Conservation (phyloP, 768 basidiomycete species). For the Hericium erinaceus region DNA sequence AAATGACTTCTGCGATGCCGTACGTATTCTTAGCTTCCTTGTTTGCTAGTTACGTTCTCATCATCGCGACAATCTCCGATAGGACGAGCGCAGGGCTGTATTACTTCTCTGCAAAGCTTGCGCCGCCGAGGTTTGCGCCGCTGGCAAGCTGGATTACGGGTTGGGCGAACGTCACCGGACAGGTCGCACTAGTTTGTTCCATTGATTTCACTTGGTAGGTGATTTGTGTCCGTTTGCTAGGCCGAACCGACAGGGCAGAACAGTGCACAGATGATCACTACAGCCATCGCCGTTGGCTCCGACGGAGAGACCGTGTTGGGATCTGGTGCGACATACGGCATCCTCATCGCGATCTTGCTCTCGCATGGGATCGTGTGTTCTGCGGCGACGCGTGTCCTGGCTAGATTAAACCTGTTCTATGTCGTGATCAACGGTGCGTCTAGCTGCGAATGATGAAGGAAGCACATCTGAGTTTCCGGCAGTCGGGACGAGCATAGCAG, state of each 20-base stretch:
- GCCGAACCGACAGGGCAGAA: background rate
- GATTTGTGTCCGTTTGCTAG: background rate
- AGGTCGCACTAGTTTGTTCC: slow-evolving; percentile 59
- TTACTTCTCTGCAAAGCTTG: slow-evolving; percentile 70
- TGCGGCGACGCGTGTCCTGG: slow-evolving; percentile 54
- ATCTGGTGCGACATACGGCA: slow-evolving; percentile 56
- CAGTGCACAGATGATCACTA: slow-evolving; percentile 71
- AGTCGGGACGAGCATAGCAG: slow-evolving; percentile 61
- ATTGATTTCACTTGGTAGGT: slow-evolving; percentile 64
- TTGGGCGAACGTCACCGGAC: slow-evolving; percentile 70
- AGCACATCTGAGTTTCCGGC: background rate
- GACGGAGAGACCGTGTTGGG: slow-evolving; percentile 44
- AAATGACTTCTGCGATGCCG: slow-evolving; percentile 70
- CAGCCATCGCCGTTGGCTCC: slow-evolving; percentile 53
- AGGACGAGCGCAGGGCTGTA: slow-evolving; percentile 75
- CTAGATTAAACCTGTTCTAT: slow-evolving; percentile 63
- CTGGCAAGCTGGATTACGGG: slow-evolving; percentile 62
- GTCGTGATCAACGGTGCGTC: slow-evolving; percentile 52
- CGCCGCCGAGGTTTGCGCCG: slow-evolving; percentile 49
- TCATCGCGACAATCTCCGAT: background rate
- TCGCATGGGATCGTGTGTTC: slow-evolving; percentile 67
- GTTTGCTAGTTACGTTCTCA: background rate
- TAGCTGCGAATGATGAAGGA: background rate
- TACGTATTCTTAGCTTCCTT: slow-evolving; percentile 18
- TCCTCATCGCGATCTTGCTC: slow-evolving; percentile 53